phyloP scores from a whole-genome alignment of 2,329 filamentous ascomycete genomes.

The Tolypocladium endophyticum region DNA sequence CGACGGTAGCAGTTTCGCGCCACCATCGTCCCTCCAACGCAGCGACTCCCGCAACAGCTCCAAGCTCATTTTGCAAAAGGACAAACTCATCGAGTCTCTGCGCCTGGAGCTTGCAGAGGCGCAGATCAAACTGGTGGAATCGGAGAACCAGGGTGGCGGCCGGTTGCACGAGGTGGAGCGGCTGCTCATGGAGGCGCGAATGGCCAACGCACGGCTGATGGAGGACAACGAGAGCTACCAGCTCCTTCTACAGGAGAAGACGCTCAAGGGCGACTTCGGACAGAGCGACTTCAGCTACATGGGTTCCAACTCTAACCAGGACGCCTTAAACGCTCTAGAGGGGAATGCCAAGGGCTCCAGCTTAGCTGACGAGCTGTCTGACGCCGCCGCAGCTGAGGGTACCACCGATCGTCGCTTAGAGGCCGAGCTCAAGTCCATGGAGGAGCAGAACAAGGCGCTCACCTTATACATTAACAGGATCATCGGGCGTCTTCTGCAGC shows the following conservation, averaged over 20 bases:
- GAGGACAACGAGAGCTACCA: constrained; percentile 99
- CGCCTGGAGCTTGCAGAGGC: constrained; percentile 87
- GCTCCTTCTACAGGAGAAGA: constrained; percentile 86
- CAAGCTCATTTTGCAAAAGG: constrained; percentile 85
- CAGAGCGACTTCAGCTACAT: constrained; percentile 71
- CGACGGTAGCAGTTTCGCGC: constrained; percentile 73
- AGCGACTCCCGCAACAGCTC: constrained; percentile 86
- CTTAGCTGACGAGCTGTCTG: constrained; percentile 82
- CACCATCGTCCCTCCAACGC: constrained; percentile 70
- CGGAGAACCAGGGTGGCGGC: constrained; percentile 85
- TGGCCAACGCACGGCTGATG: constrained; percentile 92
- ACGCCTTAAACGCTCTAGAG: constrained; percentile 54
- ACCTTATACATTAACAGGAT: constrained; percentile 99
- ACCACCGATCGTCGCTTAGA: constrained; percentile 61
- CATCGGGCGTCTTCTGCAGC: constrained; percentile 85
- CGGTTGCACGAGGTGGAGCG: constrained; percentile 84
- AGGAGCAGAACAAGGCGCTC: constrained; percentile 93
- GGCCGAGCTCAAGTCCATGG: constrained; percentile 64
- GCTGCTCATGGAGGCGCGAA: constrained; percentile 79
- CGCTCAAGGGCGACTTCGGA: constrained; percentile 84
- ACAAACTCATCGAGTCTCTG: constrained; percentile 88
- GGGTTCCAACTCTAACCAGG: constrained; percentile 47
- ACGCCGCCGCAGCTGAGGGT: constrained; percentile 49
- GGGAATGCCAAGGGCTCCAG: constrained; percentile 43
- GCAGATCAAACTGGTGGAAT: constrained; percentile 89